Evolutionary conservation across 306 rosid genomes (phyloP), one percentile per base, ranked within the genome.

Genomic region (Malus asiatica): DNA sequence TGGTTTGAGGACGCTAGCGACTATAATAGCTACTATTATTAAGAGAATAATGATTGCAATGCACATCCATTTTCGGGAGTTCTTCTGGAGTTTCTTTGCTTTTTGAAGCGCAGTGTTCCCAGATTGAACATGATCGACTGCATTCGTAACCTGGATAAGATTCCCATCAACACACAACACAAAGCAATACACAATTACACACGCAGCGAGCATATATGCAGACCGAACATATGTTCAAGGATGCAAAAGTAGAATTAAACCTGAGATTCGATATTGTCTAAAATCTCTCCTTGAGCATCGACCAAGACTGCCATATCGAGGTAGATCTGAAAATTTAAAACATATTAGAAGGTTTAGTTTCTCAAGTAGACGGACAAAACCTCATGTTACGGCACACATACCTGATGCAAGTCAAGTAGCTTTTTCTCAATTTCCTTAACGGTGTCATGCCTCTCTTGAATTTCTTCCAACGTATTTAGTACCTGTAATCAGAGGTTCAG

Each of bases 241-340:
- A 62, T 46, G 73, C 30, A 57, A 62, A 48, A 22, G 62, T 16
- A 64, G 38, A 42, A 78, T 73, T 88, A 73, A 76, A 95, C 98
- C 98, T 95, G 98, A 78, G 88, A 88, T 86, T 95, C 98, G 18
- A 95, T 95, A 95, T 92, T 92, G 73, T 95, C 98, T 76, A 95
- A 75, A 74, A 88, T 78, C 84, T 90, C 96, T 79, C 96, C 96
- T 84, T 95, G 98, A 61, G 97, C 96, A n/a, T 92, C 98, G 33
- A 95, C 96, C 72, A 95, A 81, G 65, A 92, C 98, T 4, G 98
- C 97, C 96, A 92, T 85, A 80, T 92, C 97, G 9, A 94, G 96
- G 86, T 91, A 94, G 69, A 94, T 88, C 98, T 94, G 89, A 63
- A 66, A 75, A 81, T 77, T 77, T 25, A 32, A 46, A 22, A 57